Conservation (phyloP, 2,329 filamentous ascomycete genomes). For the Fusarium humuli region DNA sequence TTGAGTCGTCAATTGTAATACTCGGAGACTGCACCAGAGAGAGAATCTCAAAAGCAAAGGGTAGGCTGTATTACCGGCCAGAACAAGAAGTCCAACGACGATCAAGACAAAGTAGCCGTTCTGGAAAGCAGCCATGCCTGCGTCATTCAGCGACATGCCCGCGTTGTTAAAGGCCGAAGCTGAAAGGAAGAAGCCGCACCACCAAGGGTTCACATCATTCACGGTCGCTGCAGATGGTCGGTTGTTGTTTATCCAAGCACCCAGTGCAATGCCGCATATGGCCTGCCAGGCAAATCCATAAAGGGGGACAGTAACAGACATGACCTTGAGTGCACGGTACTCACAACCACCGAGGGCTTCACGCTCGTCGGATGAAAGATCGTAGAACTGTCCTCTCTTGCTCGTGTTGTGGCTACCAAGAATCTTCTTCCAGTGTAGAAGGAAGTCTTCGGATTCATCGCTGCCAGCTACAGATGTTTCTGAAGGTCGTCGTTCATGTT, state of each 20-base stretch:
- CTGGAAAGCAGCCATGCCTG: constrained; percentile 73
- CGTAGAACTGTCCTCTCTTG: constrained; percentile 67
- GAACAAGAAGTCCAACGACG: constrained; percentile 67
- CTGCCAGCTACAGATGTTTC: constrained; percentile 33
- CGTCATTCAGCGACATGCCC: constrained; percentile 75
- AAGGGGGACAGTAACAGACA: constrained; percentile 69
- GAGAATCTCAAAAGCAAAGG: constrained; percentile 71
- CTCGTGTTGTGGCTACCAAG: constrained; percentile 55
- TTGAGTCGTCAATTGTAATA: constrained; percentile 54
- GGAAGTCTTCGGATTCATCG: constrained; percentile 45
- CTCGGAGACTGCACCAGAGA: constrained; percentile 64
- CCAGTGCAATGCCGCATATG: constrained; percentile 68
- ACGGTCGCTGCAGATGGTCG: constrained; percentile 59
- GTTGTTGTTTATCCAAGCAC: constrained; percentile 69
- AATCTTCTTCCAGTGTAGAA: constrained; percentile 50
- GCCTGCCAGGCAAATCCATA: constrained; percentile 72
- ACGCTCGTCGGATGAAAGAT: constrained; percentile 64
- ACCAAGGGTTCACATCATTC: constrained; percentile 74
- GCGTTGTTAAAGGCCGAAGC: constrained; percentile 78
- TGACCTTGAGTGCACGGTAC: constrained; percentile 70
- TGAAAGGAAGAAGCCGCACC: constrained; percentile 75
- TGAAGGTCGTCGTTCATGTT: constrained; percentile 33
- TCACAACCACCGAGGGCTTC: constrained; percentile 71
- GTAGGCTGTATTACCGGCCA: constrained; percentile 75
- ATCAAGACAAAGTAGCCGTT: constrained; percentile 62